phyloP scores from a whole-genome alignment of 2,329 filamentous ascomycete genomes.

The Aspergillus tamarii region DNA sequence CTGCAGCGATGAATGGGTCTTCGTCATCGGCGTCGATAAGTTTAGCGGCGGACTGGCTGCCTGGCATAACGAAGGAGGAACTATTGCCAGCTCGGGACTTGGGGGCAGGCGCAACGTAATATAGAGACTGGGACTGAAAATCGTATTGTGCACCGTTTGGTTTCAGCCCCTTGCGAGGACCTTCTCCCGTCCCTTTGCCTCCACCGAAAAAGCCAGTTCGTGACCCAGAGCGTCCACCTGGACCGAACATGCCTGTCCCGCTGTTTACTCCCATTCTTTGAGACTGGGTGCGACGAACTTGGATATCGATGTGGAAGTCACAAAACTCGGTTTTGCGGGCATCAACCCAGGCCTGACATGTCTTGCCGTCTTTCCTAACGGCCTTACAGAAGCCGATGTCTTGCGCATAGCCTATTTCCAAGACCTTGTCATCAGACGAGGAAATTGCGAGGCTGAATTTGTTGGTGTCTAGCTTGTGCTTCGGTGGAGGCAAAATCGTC shows the following conservation, averaged over 20 bases:
- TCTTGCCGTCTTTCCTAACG: constrained; percentile 78
- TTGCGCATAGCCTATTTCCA: constrained; percentile 82
- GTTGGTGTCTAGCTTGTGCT: constrained; percentile 73
- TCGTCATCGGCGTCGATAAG: constrained; percentile 46
- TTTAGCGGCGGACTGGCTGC: constrained; percentile 41
- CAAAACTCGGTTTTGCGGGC: constrained; percentile 85
- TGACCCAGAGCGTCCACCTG: constrained; percentile 38
- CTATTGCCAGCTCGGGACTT: constrained; percentile 23
- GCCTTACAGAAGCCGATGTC: constrained; percentile 89
- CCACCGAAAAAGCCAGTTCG: constrained; percentile 48
- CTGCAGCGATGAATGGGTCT: constrained; percentile 47
- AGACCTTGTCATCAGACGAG: constrained; percentile 82
- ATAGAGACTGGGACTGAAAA: constrained; percentile 45
- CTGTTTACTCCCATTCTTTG: constrained; percentile 79
- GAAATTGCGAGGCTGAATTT: constrained; percentile 84
- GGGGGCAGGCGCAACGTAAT: constrained; percentile 46
- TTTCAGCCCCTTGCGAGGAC: constrained; percentile 33
- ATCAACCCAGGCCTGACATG: constrained; percentile 85
- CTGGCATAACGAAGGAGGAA: constrained; percentile 24
- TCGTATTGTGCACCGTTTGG: constrained; percentile 45
- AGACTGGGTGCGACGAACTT: constrained; percentile 70
- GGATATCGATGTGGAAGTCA: constrained; percentile 86
- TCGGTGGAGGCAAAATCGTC: constrained; percentile 82
- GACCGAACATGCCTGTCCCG: constrained; percentile 58
- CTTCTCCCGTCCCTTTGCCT: constrained; percentile 17